phyloP scores from a whole-genome alignment of 2,329 filamentous ascomycete species.

The Fusarium sp. region DNA sequence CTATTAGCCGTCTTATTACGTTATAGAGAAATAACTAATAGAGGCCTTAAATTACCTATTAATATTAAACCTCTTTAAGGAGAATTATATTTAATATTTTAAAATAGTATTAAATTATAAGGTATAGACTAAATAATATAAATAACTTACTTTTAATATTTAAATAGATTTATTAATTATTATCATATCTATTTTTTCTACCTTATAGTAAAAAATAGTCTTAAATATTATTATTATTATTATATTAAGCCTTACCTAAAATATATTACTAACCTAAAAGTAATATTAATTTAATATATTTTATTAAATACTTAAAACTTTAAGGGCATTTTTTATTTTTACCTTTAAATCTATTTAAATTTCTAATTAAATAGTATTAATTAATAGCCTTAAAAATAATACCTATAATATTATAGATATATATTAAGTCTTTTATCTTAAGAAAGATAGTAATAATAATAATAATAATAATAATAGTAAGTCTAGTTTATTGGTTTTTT shows the following conservation, averaged over 20 bases:
- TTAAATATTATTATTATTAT: too few species aligned
- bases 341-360: background rate
- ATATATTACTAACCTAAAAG: too few species aligned
- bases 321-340: background rate
- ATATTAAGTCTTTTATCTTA: background rate
- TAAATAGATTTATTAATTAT: too few species aligned
- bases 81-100: slow-evolving; percentile 8
- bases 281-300: background rate
- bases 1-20: slow-evolving; percentile 1
- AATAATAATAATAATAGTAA: background rate
- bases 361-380: background rate
- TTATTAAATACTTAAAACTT: background rate
- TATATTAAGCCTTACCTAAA: too few species aligned
- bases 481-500: background rate
- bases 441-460: background rate
- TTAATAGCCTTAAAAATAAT: background rate
- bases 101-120: background rate
- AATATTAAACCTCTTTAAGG: slow-evolving; percentile 1
- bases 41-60: slow-evolving; percentile 1
- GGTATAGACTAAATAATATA: slow-evolving; percentile 2
- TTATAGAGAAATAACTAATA: background rate
- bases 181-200: too few species aligned
- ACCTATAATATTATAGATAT: background rate
- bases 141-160: background rate
- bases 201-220: background rate